Percentiles rank a stretch among this genome's conserved stretches.
Conservation (phyloP, 352 stramenopile species). For the Pelagophyceae sp. region DNA sequence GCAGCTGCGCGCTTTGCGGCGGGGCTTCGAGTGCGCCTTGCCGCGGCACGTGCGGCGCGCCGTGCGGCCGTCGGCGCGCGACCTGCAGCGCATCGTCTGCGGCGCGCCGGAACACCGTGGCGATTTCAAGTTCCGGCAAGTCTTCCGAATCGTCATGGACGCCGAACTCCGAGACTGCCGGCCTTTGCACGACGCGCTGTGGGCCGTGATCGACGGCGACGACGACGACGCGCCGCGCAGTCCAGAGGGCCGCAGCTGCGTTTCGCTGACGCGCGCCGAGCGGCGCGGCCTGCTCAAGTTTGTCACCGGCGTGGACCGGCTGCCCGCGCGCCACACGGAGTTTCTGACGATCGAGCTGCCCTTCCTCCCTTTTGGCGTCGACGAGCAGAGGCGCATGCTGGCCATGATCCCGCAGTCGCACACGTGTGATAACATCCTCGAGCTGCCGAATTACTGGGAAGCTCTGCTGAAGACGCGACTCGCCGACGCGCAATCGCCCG, state of each 20-base stretch:
- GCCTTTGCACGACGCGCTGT: constrained; percentile 24
- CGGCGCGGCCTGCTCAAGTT: constrained; percentile 31
- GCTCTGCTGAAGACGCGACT: constrained; percentile 24
- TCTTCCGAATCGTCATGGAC: constrained; percentile 37
- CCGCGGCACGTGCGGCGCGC: not conserved
- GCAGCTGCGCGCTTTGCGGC: constrained; percentile 26
- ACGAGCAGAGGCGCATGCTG: constrained; percentile 30
- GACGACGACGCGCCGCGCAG: not conserved
- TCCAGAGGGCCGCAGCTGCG: not conserved
- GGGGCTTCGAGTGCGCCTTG: constrained; percentile 24
- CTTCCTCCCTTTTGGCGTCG: constrained; percentile 21
- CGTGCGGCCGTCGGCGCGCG: constrained; percentile 18
- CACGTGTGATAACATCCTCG: constrained; percentile 41
- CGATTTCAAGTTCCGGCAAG: constrained; percentile 38
- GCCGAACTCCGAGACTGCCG: constrained; percentile 25
- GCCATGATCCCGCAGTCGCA: constrained; percentile 33
- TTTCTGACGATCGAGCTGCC: constrained; percentile 37
- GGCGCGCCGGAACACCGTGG: constrained; percentile 14
- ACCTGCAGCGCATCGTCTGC: constrained; percentile 32
- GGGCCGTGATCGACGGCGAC: constrained; percentile 27
- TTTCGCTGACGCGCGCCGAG: not conserved
- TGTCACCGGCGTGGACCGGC: constrained; percentile 31
- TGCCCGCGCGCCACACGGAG: constrained; percentile 31
- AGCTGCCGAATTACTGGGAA: constrained; percentile 40
- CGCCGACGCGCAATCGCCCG: not conserved